Base-by-base conservation (phyloP, 2,329 filamentous ascomycete species). In the Penicillium fuscoglaucum region DNA sequence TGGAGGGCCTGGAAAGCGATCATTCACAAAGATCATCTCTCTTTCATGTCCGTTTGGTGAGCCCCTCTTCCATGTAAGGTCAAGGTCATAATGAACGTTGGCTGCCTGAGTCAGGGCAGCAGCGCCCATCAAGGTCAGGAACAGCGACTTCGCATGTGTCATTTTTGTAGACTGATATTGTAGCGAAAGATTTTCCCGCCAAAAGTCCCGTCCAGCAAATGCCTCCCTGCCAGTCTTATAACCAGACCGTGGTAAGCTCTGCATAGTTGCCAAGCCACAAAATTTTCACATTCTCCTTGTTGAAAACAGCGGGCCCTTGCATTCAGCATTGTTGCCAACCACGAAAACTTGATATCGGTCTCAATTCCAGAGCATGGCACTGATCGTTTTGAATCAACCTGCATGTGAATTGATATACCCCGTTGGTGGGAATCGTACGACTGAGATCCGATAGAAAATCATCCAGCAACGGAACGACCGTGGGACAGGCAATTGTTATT, bases 1-100 rank as follows among this genome's bases (percentile, higher is more conserved):
- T 3, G 57, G 19, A 4, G 61, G 61, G 0, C 61, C 61, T 1
- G 61, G 61, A 13, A 61, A 63, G 8, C 40, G 37, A 58, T 59
- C 51, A 52, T 63, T 63, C 2, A 61, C 33, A 29, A 61, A 56
- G n/a, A 63, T 61, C 49, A 58, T 55, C 9, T 53, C 43, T 31
- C 48, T 51, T 12, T 40, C 48, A 6, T 19, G 15, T 12, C 48
- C 48, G n/a, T 51, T 51, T 3, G 48, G 48, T 19, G 48, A 17
- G 15, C 48, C 48, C 48, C 24, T 37, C 35, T 51, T 7, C 48
- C 48, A 51, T 13, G 48, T 51, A 4, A 37, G 35, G 35, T 37
- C 35, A 17, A 37, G 35, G 17, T 37, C 35, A 37, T 37, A 37
- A 37, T 37, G 35, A 37, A 37, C 35, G 2, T n/a, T 37, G 8